Conservation (phyloP, 2,329 filamentous ascomycete genomes). For the Stemphylium beticola region DNA sequence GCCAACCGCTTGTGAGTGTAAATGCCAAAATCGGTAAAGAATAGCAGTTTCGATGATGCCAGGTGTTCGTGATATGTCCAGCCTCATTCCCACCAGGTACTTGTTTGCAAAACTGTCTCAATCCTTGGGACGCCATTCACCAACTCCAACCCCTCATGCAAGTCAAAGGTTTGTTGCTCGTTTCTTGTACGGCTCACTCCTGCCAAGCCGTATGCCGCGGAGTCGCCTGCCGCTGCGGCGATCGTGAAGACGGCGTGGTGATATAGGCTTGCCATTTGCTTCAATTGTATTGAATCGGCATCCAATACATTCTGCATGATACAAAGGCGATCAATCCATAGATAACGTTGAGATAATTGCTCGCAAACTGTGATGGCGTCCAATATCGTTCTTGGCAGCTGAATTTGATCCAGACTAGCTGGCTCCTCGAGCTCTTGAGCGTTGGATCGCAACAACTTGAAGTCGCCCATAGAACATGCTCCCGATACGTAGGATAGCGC, state of each 20-base stretch:
- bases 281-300: background rate
- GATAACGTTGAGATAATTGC: background rate
- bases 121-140: background rate
- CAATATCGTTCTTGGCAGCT: background rate
- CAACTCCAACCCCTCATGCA: background rate
- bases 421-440: background rate
- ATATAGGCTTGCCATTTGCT: conserved; percentile 17
- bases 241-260: conserved; percentile 5
- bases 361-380: conserved; percentile 7
- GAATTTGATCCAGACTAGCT: background rate
- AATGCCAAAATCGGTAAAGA: conserved; percentile 11
- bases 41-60: conserved; percentile 5
- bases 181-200: conserved; percentile 6
- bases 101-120: background rate
- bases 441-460: background rate
- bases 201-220: conserved; percentile 3
- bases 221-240: conserved; percentile 1
- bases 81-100: background rate
- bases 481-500: conserved; percentile 13
- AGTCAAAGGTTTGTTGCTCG: background rate
- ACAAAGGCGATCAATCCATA: conserved; percentile 13
- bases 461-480: background rate
- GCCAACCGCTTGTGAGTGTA: background rate
- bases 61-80: conserved; percentile 16
- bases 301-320: conserved; percentile 8